Conservation (phyloP, 352 stramenopile genomes). For the Phytophthora sp. region DNA sequence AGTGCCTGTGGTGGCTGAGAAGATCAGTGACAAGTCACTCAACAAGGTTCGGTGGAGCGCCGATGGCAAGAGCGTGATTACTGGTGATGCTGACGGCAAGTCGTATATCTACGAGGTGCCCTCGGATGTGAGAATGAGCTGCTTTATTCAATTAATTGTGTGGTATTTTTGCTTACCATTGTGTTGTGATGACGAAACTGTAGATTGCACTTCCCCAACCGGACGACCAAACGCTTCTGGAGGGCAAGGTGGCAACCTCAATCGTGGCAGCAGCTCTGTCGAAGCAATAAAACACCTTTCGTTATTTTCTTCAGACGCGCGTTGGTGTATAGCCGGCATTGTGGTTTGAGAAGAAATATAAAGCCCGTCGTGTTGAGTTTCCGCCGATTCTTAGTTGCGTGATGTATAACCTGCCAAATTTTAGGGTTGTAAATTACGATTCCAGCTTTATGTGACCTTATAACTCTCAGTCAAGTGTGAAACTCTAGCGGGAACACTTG, state of each 20-base stretch:
- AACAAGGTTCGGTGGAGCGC: constrained; percentile 87
- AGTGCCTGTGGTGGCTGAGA: constrained; percentile 65
- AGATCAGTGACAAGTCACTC: constrained; percentile 75
- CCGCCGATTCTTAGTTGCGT: background rate
- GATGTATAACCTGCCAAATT: too few species aligned
- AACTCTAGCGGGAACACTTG: constrained; percentile 45
- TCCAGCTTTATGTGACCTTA: too few species aligned
- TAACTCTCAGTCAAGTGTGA: constrained; percentile 4
- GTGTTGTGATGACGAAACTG: constrained; percentile 11
- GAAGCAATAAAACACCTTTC: constrained; percentile 46
- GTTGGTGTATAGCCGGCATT: constrained; percentile 9
- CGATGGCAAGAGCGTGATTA: constrained; percentile 81
- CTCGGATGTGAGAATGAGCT: constrained; percentile 62
- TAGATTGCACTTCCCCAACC: constrained; percentile 71
- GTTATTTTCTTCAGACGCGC: constrained; percentile 20
- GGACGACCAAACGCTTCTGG: constrained; percentile 66
- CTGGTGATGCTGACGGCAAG: constrained; percentile 77
- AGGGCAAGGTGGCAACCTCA: constrained; percentile 67
- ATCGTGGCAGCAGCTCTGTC: constrained; percentile 49
- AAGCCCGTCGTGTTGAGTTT: constrained; percentile 29
- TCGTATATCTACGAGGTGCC: constrained; percentile 84
- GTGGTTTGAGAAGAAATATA: constrained; percentile 29
- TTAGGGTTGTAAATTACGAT: too few species aligned
- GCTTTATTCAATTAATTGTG: background rate
- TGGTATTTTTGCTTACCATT: constrained; percentile 7